Conservation (phyloP, 805 yeast species). For the Ogataea populi-albae region DNA sequence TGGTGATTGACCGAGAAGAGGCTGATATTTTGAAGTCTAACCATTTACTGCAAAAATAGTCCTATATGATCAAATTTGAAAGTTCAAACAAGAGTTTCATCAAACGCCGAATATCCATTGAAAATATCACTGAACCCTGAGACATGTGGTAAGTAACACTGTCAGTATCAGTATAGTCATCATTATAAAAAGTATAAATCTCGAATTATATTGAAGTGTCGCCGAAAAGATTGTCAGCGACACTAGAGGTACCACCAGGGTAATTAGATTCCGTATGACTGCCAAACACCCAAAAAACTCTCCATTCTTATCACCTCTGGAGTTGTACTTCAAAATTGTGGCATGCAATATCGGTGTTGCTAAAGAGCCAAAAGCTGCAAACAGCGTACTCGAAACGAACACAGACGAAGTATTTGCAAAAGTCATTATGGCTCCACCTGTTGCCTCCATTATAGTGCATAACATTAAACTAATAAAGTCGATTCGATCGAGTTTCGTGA, state of each 20-base stretch:
- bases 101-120: too few relatives aligned
- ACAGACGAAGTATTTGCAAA: slow-evolving; percentile 28
- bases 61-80: too few relatives aligned
- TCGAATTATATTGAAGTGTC: slow-evolving; percentile 40
- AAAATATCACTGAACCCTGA: slow-evolving; percentile 7
- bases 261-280: slow-evolving; percentile 48
- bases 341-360: slow-evolving; percentile 59
- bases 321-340: slow-evolving; percentile 55
- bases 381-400: slow-evolving; percentile 34
- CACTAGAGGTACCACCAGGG: slow-evolving; percentile 47
- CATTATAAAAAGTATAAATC: slow-evolving; percentile 33
- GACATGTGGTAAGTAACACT: slow-evolving; percentile 1
- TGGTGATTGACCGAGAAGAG: slow-evolving; percentile 29
- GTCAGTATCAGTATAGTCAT: slow-evolving; percentile 4
- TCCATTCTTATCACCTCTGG: slow-evolving; percentile 56
- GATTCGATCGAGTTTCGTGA: slow-evolving; percentile 47
- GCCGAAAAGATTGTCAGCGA: slow-evolving; percentile 47
- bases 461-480: slow-evolving; percentile 26
- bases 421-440: slow-evolving; percentile 37
- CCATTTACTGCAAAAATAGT: too few relatives aligned
- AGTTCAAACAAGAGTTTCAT: too few relatives aligned
- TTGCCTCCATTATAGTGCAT: slow-evolving; percentile 38
- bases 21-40: slow-evolving; percentile 18
- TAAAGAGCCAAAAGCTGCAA: slow-evolving; percentile 48
- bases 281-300: slow-evolving; percentile 73